Conservation (phyloP, 2,329 filamentous ascomycete species). For the Scortechinia acanthostroma region DNA sequence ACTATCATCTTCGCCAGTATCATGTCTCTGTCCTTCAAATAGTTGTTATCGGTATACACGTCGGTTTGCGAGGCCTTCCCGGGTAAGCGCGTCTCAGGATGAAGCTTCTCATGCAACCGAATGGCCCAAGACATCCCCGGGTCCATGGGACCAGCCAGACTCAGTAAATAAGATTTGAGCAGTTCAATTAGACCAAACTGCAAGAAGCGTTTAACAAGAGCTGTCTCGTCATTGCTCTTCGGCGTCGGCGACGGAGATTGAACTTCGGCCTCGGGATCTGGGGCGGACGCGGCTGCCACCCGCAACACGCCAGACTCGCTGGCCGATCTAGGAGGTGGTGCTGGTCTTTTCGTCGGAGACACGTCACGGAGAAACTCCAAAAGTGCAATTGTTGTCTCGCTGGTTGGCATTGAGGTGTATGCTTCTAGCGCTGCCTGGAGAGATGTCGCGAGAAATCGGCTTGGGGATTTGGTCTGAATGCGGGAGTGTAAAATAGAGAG, state of each 20-base stretch:
- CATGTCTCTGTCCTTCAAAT: constrained; percentile 40
- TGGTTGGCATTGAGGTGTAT: constrained; percentile 42
- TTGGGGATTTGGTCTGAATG: constrained; percentile 57
- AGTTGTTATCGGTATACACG: constrained; percentile 36
- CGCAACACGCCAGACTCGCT: constrained; percentile 32
- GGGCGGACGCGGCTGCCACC: neutral
- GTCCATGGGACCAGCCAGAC: constrained; percentile 19
- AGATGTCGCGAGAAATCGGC: constrained; percentile 56
- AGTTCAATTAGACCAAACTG: constrained; percentile 1
- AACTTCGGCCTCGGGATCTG: constrained; percentile 1
- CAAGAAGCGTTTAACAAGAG: neutral
- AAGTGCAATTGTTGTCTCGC: constrained; percentile 46
- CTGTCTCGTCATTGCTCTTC: neutral
- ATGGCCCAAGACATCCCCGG: constrained; percentile 31
- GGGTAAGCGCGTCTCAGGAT: constrained; percentile 40
- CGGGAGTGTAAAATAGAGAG: constrained; percentile 48
- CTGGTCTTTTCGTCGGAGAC: constrained; percentile 46
- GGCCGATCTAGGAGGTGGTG: constrained; percentile 46
- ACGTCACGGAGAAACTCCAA: constrained; percentile 49
- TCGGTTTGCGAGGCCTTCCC: constrained; percentile 36
- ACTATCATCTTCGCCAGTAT: constrained; percentile 47
- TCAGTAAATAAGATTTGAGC: constrained; percentile 10
- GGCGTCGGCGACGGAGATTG: neutral
- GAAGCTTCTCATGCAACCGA: constrained; percentile 46
- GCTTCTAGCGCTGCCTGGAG: constrained; percentile 52